Evolutionary conservation across 2,329 filamentous ascomycete species (phyloP).

Genomic region (Trichoderma guizhouense): DNA sequence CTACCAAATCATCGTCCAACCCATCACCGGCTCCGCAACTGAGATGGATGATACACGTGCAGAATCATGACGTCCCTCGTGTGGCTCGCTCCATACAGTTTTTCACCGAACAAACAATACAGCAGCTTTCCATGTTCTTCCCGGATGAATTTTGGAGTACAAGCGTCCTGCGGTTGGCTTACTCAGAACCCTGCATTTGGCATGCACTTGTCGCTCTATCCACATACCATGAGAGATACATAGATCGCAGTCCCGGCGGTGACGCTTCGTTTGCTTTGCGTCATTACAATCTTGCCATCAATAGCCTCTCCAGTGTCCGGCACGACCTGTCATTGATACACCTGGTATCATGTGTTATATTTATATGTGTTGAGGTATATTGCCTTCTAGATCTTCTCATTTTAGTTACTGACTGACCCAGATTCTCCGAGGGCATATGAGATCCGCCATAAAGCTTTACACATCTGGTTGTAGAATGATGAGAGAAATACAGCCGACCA

Average conservation of each 20-base stretch:
- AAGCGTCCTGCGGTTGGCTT: background rate
- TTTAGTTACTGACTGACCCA: background rate
- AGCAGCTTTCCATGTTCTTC: background rate
- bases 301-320: background rate
- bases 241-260: background rate
- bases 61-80: background rate
- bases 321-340: background rate
- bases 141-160: background rate
- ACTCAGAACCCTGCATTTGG: background rate
- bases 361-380: background rate
- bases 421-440: background rate
- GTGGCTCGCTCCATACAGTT: background rate
- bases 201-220: background rate
- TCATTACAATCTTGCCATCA: background rate
- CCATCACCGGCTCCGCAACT: background rate
- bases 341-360: background rate
- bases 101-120: background rate
- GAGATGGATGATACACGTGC: background rate
- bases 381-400: background rate
- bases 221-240: background rate
- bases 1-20: background rate
- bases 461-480: background rate
- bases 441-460: background rate
- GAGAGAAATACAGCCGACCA: background rate
- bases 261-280: background rate